phyloP scores from a whole-genome alignment of 1,284 basidiomycete species.

The Puccinia coronata region DNA sequence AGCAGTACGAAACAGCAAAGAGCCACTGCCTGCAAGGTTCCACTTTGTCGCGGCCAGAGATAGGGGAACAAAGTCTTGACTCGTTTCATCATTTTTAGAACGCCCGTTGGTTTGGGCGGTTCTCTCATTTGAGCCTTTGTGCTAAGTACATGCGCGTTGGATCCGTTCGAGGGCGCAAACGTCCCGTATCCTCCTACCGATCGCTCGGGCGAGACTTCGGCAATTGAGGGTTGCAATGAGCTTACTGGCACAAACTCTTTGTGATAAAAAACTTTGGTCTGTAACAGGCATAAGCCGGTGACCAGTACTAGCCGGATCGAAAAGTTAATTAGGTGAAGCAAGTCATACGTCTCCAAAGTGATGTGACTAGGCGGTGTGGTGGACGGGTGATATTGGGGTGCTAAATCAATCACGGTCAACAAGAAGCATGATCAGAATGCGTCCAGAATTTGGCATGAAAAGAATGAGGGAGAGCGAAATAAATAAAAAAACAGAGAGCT shows the following conservation, averaged over 20 bases:
- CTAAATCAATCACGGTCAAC: neutral
- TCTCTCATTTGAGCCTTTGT: conserved; percentile 47
- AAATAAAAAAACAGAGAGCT: neutral
- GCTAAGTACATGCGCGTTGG: conserved; percentile 44
- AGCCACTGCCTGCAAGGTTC: conserved; percentile 71
- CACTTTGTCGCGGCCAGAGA: conserved; percentile 74
- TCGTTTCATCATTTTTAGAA: conserved; percentile 52
- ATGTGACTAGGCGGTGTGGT: neutral
- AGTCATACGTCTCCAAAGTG: conserved; percentile 20
- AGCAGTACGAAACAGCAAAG: conserved; percentile 72
- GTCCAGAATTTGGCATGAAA: neutral
- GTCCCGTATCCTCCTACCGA: conserved; percentile 39
- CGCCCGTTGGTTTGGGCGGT: conserved; percentile 44
- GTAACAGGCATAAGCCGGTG: conserved; percentile 27
- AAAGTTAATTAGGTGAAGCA: conserved; percentile 35
- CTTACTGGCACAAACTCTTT: conserved; percentile 31
- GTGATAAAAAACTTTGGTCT: conserved; percentile 24
- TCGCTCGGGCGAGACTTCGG: conserved; percentile 15
- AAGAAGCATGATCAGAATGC: neutral
- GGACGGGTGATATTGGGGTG: neutral
- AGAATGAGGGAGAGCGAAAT: neutral
- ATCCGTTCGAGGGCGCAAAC: conserved; percentile 37
- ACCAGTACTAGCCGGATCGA: conserved; percentile 34
- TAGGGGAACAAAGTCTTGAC: conserved; percentile 71
- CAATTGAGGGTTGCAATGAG: neutral